Conservation (phyloP, 1,139 yeast species). For the Hemisphaericaspora xylanilytica region DNA sequence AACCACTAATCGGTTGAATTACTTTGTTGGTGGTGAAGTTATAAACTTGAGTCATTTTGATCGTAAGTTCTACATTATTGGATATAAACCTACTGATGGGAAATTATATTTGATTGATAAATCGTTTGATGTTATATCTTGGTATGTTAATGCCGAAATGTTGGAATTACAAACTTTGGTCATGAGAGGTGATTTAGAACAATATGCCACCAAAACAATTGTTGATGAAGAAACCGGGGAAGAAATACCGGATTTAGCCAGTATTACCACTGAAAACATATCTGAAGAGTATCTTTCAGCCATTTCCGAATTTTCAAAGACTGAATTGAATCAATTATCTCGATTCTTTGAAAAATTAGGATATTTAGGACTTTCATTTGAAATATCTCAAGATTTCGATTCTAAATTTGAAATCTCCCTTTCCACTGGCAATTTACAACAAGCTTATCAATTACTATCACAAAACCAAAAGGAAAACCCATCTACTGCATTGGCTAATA, state of each 20-base stretch:
- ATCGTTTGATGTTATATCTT: constrained; percentile 78
- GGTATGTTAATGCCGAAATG: constrained; percentile 78
- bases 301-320: constrained; percentile 52
- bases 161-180: constrained; percentile 95
- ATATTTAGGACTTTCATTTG: constrained; percentile 73
- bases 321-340: constrained; percentile 77
- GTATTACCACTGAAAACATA: constrained; percentile 63
- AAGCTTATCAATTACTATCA: constrained; percentile 72
- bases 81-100: constrained; percentile 81
- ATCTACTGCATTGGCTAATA: constrained; percentile 32
- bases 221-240: constrained; percentile 42
- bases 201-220: constrained; percentile 33
- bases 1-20: constrained; percentile 81
- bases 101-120: constrained; percentile 89
- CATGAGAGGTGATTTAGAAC: constrained; percentile 82
- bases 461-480: constrained; percentile 52
- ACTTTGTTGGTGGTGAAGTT: constrained; percentile 90
- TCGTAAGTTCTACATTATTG: constrained; percentile 80
- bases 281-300: constrained; percentile 51
- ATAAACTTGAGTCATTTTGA: constrained; percentile 93
- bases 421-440: constrained; percentile 59
- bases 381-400: constrained; percentile 79
- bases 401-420: constrained; percentile 74
- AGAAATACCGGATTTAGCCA: constrained; percentile 43
- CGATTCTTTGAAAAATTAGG: constrained; percentile 95